Evolutionary conservation across 805 yeast species (phyloP).

Genomic region (Pichia gijzeniarum): DNA sequence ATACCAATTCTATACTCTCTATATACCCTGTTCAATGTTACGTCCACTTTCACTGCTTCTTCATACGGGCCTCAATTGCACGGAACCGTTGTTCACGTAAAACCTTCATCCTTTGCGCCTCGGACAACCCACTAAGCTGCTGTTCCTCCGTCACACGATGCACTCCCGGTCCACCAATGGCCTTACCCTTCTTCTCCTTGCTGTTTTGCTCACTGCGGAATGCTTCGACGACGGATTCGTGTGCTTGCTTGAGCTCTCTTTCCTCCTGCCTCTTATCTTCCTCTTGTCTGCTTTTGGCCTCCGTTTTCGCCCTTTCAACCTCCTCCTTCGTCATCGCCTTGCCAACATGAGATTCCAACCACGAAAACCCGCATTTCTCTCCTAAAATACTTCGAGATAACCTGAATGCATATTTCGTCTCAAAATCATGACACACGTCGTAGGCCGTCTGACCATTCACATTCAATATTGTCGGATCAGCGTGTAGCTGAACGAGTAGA

Average conservation of each 20-base stretch:
- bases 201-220: slow-evolving; percentile 1
- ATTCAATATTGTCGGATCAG: slow-evolving; percentile 59
- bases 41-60: slow-evolving; percentile 16
- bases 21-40: background rate
- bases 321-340: slow-evolving; percentile 52
- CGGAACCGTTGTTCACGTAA: slow-evolving; percentile 95
- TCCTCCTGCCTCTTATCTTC: slow-evolving; percentile 1
- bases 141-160: slow-evolving; percentile 27
- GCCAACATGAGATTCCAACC: slow-evolving; percentile 50
- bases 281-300: background rate
- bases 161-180: slow-evolving; percentile 3
- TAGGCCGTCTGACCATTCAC: slow-evolving; percentile 56
- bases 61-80: slow-evolving; percentile 88
- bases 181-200: background rate
- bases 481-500: slow-evolving; percentile 56
- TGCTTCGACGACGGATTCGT: slow-evolving; percentile 7
- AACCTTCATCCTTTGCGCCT: slow-evolving; percentile 65
- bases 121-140: slow-evolving; percentile 56
- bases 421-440: slow-evolving; percentile 50
- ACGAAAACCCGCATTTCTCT: slow-evolving; percentile 43
- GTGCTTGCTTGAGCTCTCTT: slow-evolving; percentile 5
- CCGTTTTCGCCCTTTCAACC: slow-evolving; percentile 33
- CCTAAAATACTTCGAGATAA: slow-evolving; percentile 62
- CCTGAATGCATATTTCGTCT: slow-evolving; percentile 54
- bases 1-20: background rate